phyloP scores from a whole-genome alignment of 495 filamentous ascomycete genomes.

The Podospora pseudoanserina region DNA sequence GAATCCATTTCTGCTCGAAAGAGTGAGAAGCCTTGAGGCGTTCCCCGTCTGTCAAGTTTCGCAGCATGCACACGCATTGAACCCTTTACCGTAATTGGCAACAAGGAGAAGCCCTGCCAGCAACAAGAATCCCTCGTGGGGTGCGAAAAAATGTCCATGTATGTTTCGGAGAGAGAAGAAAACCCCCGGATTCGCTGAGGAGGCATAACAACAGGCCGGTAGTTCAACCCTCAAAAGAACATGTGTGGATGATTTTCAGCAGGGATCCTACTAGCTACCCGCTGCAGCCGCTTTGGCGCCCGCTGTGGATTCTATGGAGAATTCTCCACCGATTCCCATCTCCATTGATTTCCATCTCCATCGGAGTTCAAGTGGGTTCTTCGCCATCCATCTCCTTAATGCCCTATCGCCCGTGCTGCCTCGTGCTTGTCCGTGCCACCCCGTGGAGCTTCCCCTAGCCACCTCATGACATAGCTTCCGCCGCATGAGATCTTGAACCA shows the following conservation, averaged over 20 bases:
- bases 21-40: neutral
- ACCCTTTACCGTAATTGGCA: too few species aligned
- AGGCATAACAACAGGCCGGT: too few species aligned
- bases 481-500: neutral
- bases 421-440: neutral
- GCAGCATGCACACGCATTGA: too few species aligned
- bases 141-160: too few species aligned
- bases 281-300: neutral
- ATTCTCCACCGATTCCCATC: neutral
- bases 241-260: neutral
- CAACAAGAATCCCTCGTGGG: too few species aligned
- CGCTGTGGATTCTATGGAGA: neutral
- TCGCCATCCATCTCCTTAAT: too few species aligned
- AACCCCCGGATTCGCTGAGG: too few species aligned
- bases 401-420: too few species aligned
- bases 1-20: neutral
- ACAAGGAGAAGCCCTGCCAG: too few species aligned
- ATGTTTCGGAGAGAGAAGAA: too few species aligned
- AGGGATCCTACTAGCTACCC: neutral
- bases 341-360: neutral
- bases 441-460: neutral
- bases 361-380: neutral
- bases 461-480: neutral
- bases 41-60: too few species aligned
- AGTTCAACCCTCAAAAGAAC: neutral